Evolutionary conservation across 1,139 yeast species (phyloP).

Genomic region (Chernovozyma sophiae-reginae): DNA sequence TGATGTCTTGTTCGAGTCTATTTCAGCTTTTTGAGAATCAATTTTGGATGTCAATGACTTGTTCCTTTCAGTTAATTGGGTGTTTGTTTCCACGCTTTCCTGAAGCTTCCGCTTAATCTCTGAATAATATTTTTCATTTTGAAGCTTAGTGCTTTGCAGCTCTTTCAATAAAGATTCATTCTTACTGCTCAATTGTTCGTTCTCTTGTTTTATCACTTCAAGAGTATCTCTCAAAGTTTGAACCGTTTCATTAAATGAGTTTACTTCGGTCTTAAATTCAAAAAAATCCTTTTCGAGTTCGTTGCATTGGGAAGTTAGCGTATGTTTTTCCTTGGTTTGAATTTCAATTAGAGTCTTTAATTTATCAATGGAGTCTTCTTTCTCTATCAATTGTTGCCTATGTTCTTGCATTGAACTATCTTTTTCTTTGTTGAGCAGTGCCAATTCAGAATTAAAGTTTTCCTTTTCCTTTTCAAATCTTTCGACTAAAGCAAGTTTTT

Average conservation of each 20-base stretch:
- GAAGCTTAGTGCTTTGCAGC: neutral
- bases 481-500: neutral
- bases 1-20: neutral
- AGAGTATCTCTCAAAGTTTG: conserved; percentile 10
- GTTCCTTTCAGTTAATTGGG: neutral
- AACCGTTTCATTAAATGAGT: conserved; percentile 11
- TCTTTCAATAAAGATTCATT: neutral
- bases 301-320: conserved; percentile 10
- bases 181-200: neutral
- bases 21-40: neutral
- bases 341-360: neutral
- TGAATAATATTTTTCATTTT: neutral
- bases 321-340: conserved; percentile 9
- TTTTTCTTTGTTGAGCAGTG: neutral
- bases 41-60: neutral
- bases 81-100: neutral
- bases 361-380: conserved; percentile 5
- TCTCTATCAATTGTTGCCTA: neutral
- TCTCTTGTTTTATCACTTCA: neutral
- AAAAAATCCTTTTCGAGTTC: conserved; percentile 14
- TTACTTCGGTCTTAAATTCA: conserved; percentile 11
- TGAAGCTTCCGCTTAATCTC: neutral
- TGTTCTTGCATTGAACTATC: neutral
- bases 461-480: neutral
- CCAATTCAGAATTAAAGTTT: neutral